Conservation (phyloP, 768 basidiomycete genomes). For the Tulasnella sp. region DNA sequence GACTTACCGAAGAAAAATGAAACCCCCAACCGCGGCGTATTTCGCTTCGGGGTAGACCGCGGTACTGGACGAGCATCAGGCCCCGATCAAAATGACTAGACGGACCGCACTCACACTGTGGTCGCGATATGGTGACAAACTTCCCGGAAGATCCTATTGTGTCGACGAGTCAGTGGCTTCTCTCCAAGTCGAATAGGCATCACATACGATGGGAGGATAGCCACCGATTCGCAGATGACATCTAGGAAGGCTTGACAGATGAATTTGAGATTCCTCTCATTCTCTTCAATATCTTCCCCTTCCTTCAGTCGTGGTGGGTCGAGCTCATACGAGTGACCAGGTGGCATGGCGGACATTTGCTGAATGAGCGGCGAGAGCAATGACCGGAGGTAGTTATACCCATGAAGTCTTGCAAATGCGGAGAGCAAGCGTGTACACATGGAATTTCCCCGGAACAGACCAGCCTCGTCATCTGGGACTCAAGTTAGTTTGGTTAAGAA, state of each 20-base stretch:
- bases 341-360: constrained; percentile 66
- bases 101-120: constrained; percentile 57
- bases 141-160: constrained; percentile 74
- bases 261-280: constrained; percentile 65
- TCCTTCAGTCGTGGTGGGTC: constrained; percentile 52
- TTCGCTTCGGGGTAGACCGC: constrained; percentile 75
- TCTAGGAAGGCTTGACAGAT: constrained; percentile 73
- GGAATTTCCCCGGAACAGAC: constrained; percentile 84
- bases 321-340: constrained; percentile 71
- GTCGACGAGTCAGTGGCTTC: constrained; percentile 29
- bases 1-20: constrained; percentile 79
- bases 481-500: background rate
- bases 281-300: constrained; percentile 61
- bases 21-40: constrained; percentile 79
- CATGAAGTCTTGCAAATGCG: constrained; percentile 82
- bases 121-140: constrained; percentile 77
- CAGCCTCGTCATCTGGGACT: constrained; percentile 63
- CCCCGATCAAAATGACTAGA: constrained; percentile 29
- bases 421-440: constrained; percentile 84
- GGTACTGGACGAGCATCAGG: constrained; percentile 41
- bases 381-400: constrained; percentile 83
- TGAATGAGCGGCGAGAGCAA: constrained; percentile 74
- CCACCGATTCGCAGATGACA: constrained; percentile 66
- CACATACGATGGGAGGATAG: constrained; percentile 69
- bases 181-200: background rate